Evolutionary conservation across 768 basidiomycete species (phyloP), one percentile per base, ranked within the genome.

Genomic region (Amanita thiersii): DNA sequence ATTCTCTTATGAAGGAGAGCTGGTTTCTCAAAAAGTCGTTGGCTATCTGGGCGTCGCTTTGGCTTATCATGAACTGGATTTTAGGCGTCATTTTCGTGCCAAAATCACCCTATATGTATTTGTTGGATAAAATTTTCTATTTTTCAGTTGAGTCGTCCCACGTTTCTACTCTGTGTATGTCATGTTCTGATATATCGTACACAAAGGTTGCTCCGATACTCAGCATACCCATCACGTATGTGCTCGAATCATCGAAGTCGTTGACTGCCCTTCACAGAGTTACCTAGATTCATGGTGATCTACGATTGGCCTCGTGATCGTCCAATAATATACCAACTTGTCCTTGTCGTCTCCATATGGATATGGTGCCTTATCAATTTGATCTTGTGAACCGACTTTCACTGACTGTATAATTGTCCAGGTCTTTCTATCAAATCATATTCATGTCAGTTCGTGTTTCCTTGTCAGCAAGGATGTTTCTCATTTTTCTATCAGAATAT

Each of bases 11-110:
- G 37, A 66, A 79, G 68, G 86, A 89, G 60, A 75, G 67, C 39
- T 87, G 85, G 86, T 83, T 77, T 51, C 65, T 77, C 18, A 72
- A 72, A 46, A 86, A 85, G 65, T 64, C 70, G 1, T 60, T 84
- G 24, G 81, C 80, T 14, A 47, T 80, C 6, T 80, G 77, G 72
- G 75, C 79, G 4, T 65, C 75, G 7, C 44, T 73, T 6, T 88
- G 82, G 68, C 65, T 83, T 30, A 63, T 84, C 39, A 49, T 74
- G 23, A 86, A 80, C 50, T 88, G 86, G 84, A 64, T 75, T 14
- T 66, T 86, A 29, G 80, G 71, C 3, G 65, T 68, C 20, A 63
- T 66, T 8, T 74, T 80, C 49, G 63, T 74, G 14, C 63, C 72
- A 5, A 56, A 54, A 19, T 70, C 72, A 9, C 59, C 59, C 25